Conservation (phyloP, 2,329 filamentous ascomycete species). For the Stachybotrys echinatus region DNA sequence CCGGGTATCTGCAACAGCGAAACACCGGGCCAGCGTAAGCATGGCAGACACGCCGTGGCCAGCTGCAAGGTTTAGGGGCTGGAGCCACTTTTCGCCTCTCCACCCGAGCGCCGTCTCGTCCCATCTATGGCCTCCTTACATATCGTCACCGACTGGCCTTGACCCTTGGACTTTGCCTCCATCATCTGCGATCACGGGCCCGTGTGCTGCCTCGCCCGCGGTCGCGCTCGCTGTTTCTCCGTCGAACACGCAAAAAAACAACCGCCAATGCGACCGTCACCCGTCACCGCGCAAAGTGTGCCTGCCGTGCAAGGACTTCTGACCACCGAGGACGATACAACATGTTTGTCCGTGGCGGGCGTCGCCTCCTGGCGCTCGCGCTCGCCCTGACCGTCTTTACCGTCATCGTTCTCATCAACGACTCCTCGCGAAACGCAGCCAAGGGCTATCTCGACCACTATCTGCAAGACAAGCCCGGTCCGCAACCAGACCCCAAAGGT, state of each 20-base stretch:
- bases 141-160: no score
- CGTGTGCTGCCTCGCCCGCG: background rate
- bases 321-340: no score
- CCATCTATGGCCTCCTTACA: no score
- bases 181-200: no score
- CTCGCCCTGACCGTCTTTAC: background rate
- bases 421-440: background rate
- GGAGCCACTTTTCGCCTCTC: background rate
- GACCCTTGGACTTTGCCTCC: no score
- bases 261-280: background rate
- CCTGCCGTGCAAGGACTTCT: background rate
- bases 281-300: background rate
- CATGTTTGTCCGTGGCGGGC: slow-evolving; percentile 1
- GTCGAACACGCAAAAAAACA: background rate
- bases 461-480: background rate
- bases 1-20: no score
- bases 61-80: background rate
- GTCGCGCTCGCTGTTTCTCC: background rate
- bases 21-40: no score
- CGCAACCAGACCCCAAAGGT: background rate
- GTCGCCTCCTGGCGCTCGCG: slow-evolving; percentile 1
- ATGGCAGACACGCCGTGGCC: no score
- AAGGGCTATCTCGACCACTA: slow-evolving; percentile 5
- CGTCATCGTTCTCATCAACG: slow-evolving; percentile 4
- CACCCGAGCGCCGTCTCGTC: background rate